Evolutionary conservation across 2,329 filamentous ascomycete species (phyloP).

Genomic region (Cladophialophora psammophila): DNA sequence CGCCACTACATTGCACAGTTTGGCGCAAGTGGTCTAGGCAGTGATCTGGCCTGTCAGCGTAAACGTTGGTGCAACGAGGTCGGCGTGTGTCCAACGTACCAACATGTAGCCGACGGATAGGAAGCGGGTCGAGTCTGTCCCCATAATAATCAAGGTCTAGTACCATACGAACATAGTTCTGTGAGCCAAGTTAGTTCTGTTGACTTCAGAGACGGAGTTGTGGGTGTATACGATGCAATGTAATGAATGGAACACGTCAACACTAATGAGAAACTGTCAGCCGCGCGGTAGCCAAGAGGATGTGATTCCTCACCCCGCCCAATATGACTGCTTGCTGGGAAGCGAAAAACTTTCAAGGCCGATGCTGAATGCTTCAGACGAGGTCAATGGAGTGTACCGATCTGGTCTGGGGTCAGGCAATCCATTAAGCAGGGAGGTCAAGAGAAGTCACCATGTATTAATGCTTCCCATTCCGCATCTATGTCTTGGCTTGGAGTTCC

Average conservation of each 20-base stretch:
- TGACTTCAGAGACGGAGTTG: neutral
- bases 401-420: neutral
- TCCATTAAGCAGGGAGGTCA: neutral
- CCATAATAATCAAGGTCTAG: conserved; percentile 1
- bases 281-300: neutral
- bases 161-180: conserved; percentile 2
- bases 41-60: neutral
- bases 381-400: neutral
- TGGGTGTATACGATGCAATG: neutral
- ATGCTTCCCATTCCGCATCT: neutral
- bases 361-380: neutral
- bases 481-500: neutral
- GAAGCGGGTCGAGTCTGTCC: neutral
- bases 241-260: neutral
- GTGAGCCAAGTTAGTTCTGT: neutral
- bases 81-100: neutral
- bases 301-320: conserved; percentile 3
- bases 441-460: neutral
- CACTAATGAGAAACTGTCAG: neutral
- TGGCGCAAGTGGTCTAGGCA: neutral
- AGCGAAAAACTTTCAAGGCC: neutral
- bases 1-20: neutral
- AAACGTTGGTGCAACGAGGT: neutral
- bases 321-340: neutral
- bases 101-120: neutral